Conservation (phyloP, 371 early-diverging fungal species). For the Circinella minor region DNA sequence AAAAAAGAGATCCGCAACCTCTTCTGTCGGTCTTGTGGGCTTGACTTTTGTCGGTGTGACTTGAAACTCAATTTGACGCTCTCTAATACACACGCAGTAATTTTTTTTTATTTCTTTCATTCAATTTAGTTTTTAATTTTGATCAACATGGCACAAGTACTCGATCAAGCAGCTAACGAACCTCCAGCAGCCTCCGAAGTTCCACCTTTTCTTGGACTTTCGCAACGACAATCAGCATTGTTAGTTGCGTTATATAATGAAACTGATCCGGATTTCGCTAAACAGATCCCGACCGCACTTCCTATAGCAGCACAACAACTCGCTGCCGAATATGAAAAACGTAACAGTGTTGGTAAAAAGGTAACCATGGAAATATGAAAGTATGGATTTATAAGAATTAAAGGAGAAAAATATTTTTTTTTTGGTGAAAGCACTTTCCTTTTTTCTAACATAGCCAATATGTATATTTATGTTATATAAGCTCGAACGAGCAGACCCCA, state of each 20-base stretch:
- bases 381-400: neutral
- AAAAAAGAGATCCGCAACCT: too few relatives aligned
- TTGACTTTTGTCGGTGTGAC: too few relatives aligned
- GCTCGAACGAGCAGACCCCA: constrained; percentile 54
- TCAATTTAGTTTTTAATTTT: too few relatives aligned
- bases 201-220: constrained; percentile 60
- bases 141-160: constrained; percentile 18
- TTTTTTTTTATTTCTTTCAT: too few relatives aligned
- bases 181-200: constrained; percentile 26
- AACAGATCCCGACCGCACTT: constrained; percentile 59
- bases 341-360: constrained; percentile 61
- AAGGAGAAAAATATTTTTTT: neutral
- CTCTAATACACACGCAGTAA: too few relatives aligned
- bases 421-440: too few relatives aligned
- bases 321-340: constrained; percentile 55
- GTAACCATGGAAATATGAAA: constrained; percentile 19
- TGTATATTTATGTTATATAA: constrained; percentile 6
- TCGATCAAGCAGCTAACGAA: constrained; percentile 4
- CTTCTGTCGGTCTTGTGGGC: too few relatives aligned
- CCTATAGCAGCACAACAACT: constrained; percentile 62
- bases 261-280: constrained; percentile 62
- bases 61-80: too few relatives aligned
- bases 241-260: constrained; percentile 65
- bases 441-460: neutral
- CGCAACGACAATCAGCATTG: constrained; percentile 58